These are phyloP conservation scores for Musa balbisiana DNA, from an alignment of 202 grass and related monocot genomes.

Conservation along the genomic window DNA sequence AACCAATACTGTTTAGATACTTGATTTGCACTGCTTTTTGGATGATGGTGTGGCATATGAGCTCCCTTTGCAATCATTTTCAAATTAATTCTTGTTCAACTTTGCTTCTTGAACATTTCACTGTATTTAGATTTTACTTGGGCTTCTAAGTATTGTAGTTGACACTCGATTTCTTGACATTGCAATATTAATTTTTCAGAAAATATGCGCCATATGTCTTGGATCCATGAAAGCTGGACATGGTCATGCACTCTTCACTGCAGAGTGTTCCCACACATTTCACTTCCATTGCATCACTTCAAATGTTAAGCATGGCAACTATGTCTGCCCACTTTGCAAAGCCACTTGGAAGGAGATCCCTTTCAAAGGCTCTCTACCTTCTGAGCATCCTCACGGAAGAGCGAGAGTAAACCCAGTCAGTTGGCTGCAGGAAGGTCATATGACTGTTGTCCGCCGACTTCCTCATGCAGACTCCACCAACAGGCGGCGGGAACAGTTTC, in stretches of 20 bases:
- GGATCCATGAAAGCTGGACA: conserved; percentile 71
- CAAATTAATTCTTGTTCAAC: too few relatives aligned
- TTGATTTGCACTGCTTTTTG: too few relatives aligned
- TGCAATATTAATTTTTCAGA: conserved; percentile 30
- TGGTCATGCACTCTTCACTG: conserved; percentile 79
- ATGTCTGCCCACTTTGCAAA: conserved; percentile 62
- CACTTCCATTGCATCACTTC: conserved; percentile 86
- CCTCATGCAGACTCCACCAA: conserved; percentile 56
- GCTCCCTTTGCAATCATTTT: too few relatives aligned
- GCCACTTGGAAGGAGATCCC: conserved; percentile 85
- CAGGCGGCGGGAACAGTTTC: conserved; percentile 27
- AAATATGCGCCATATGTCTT: conserved; percentile 82
- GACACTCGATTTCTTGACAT: neutral
- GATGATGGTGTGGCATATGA: too few relatives aligned
- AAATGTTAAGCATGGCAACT: conserved; percentile 85
- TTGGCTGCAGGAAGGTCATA: conserved; percentile 52
- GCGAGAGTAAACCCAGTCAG: conserved; percentile 50
- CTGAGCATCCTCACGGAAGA: conserved; percentile 42
- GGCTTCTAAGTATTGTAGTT: neutral
- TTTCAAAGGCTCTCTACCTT: conserved; percentile 35
- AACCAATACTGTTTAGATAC: too few relatives aligned
- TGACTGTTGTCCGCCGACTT: conserved; percentile 53
- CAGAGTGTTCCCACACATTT: conserved; percentile 79
- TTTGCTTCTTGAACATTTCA: neutral
- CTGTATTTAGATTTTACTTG: conserved; percentile 10